A percentile compares a stretch with the other conserved stretches of the same genome.
These are phyloP conservation scores for Clitoria ternatea DNA, from an alignment of 306 rosid species.

Conservation along the genomic window DNA sequence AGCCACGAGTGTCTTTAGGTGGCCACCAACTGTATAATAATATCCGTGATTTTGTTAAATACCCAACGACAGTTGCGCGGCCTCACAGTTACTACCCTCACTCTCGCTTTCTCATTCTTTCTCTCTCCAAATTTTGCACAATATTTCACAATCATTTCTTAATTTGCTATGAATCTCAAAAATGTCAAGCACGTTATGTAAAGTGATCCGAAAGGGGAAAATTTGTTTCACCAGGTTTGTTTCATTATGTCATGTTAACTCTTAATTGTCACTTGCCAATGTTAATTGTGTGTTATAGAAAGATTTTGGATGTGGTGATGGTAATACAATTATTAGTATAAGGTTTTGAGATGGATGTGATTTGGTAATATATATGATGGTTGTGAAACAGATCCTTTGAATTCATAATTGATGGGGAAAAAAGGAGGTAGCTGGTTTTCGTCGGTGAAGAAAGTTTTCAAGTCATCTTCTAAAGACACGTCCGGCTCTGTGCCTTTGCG, in stretches of 20 bases:
- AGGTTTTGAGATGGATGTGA: not conserved
- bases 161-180: conserved; percentile 14
- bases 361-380: not conserved
- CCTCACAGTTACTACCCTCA: conserved; percentile 42
- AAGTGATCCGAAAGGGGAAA: conserved; percentile 11
- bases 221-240: conserved; percentile 34
- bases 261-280: not conserved
- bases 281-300: not conserved
- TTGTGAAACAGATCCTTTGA: conserved; percentile 22
- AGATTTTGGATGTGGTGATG: not conserved
- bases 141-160: not conserved
- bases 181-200: conserved; percentile 14
- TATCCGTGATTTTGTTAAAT: conserved; percentile 59
- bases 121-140: not conserved
- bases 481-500: not conserved
- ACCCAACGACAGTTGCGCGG: conserved; percentile 59
- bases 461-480: conserved; percentile 60
- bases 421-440: conserved; percentile 89
- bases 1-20: not conserved
- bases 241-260: not conserved
- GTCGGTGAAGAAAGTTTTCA: conserved; percentile 84
- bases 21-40: conserved; percentile 15
- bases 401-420: conserved; percentile 72
- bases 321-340: not conserved
- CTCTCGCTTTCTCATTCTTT: conserved; percentile 6